Conservation (phyloP, 2,329 filamentous ascomycete species). For the Neofusicoccum cordaticola region DNA sequence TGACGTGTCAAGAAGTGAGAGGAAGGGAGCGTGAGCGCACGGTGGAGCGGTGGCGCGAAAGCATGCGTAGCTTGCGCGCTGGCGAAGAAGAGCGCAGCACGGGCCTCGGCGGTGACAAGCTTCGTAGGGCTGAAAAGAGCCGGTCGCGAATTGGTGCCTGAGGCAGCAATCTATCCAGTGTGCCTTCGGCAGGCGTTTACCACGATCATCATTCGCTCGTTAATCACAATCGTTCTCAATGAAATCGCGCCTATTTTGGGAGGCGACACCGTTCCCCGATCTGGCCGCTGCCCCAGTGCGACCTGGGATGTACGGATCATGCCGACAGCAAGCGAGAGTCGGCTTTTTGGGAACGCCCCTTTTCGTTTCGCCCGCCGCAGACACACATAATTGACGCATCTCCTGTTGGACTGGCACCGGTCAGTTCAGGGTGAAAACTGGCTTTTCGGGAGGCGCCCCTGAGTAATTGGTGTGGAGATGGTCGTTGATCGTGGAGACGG, state of each 20-base stretch:
- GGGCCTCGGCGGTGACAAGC: background rate
- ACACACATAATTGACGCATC: background rate
- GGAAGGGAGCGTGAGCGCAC: background rate
- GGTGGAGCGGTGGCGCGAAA: background rate
- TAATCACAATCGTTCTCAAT: background rate
- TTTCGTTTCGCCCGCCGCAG: background rate
- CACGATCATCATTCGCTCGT: slow-evolving; percentile 1
- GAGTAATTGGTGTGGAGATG: slow-evolving; percentile 15
- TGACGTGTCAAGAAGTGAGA: background rate
- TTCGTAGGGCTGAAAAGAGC: slow-evolving; percentile 1
- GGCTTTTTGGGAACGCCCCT: background rate
- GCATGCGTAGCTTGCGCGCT: background rate
- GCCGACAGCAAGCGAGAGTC: background rate
- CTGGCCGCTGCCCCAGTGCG: background rate
- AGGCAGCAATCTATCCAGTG: background rate
- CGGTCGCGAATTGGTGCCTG: background rate
- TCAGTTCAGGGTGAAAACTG: slow-evolving; percentile 4
- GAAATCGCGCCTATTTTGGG: background rate
- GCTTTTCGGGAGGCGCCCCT: background rate
- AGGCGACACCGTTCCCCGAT: background rate
- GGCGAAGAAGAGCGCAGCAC: slow-evolving; percentile 11
- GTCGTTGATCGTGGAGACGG: slow-evolving; percentile 1
- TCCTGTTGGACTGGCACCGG: background rate
- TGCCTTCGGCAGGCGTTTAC: background rate
- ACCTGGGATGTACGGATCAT: background rate